Conservation (phyloP, 108 stramenopile species). For the Cyclotella atomus region DNA sequence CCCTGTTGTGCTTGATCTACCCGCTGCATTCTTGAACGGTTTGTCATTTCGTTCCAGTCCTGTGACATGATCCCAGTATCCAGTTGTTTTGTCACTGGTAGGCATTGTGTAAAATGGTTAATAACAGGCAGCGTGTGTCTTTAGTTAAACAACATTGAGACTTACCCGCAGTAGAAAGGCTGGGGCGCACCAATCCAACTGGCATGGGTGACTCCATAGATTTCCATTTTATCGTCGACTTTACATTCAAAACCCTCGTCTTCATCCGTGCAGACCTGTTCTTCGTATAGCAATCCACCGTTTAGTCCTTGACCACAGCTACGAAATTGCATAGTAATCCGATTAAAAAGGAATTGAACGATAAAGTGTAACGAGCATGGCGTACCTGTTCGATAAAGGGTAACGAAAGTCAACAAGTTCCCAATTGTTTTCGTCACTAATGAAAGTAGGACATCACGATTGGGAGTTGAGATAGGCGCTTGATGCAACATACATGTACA, state of each 20-base stretch:
- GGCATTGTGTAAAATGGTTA: not conserved
- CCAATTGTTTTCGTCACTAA: conserved; percentile 30
- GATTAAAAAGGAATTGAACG: not conserved
- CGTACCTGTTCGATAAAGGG: conserved; percentile 43
- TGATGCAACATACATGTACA: not conserved
- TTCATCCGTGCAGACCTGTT: conserved; percentile 32
- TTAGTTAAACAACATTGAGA: not conserved
- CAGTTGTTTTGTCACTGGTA: conserved; percentile 26
- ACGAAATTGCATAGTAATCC: not conserved
- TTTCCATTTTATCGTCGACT: conserved; percentile 52
- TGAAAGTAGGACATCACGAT: not conserved
- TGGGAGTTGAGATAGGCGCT: too few relatives aligned
- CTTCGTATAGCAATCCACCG: conserved; percentile 39
- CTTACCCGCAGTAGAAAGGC: conserved; percentile 41
- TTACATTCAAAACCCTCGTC: conserved; percentile 48
- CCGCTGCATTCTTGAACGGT: conserved; percentile 40
- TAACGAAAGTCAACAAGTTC: conserved; percentile 40
- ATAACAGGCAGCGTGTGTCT: not conserved
- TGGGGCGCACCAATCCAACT: conserved; percentile 53
- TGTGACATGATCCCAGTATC: conserved; percentile 55
- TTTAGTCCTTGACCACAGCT: conserved; percentile 43
- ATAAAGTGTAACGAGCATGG: not conserved
- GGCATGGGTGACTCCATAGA: conserved; percentile 48
- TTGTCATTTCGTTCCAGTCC: conserved; percentile 36
- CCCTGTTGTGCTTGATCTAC: conserved; percentile 38